Percentiles rank a stretch among this genome's conserved stretches.
Evolutionary conservation across 306 rosid genomes (phyloP).

Genomic region (Cucumis melo): DNA sequence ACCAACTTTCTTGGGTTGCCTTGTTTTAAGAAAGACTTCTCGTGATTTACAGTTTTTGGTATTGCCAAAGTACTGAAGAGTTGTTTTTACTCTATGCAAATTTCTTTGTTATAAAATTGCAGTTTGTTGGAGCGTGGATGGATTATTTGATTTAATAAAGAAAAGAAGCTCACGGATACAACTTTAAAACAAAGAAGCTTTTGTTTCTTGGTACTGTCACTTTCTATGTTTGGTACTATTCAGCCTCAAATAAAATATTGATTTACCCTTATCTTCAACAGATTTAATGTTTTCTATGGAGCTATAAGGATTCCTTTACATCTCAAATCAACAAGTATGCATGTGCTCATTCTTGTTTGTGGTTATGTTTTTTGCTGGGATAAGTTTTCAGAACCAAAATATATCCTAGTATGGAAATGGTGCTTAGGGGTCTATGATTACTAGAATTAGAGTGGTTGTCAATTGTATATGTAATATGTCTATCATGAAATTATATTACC

Average conservation of each 20-base stretch:
- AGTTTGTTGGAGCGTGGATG: neutral
- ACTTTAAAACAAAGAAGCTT: neutral
- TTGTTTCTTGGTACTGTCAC: neutral
- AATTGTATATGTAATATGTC: neutral
- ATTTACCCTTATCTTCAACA: neutral
- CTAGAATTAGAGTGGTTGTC: neutral
- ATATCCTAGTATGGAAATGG: neutral
- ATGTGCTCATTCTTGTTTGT: neutral
- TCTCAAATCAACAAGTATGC: neutral
- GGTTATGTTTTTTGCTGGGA: neutral
- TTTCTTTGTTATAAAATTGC: neutral
- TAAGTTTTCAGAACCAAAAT: neutral
- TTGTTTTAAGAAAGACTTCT: neutral
- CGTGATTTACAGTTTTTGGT: neutral
- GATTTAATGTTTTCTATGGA: neutral
- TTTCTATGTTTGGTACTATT: neutral
- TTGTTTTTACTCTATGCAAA: neutral
- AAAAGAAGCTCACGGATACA: neutral
- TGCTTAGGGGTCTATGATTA: neutral
- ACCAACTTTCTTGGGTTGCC: neutral
- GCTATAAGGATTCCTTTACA: neutral
- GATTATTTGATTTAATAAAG: neutral
- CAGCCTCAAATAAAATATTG: neutral
- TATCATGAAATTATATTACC: neutral
- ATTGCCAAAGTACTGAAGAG: neutral